Evolutionary conservation across 495 filamentous ascomycete species (phyloP).

Genomic region (Penicillium bialowiezense): DNA sequence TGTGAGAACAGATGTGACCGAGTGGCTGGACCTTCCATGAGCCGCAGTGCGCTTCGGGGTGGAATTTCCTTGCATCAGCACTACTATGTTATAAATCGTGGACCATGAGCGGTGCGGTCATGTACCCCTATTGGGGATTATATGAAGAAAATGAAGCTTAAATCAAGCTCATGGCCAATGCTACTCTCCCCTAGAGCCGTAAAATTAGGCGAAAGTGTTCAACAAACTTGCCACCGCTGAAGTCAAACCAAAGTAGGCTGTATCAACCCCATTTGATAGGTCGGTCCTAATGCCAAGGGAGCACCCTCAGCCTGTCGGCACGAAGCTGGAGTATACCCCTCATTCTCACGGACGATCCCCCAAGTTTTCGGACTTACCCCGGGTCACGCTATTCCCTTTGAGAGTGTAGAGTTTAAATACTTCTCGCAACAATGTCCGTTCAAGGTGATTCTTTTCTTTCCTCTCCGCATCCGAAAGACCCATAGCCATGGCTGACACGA

Average conservation of each 20-base stretch:
- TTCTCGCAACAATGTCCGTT: neutral
- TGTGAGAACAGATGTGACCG: conserved; percentile 11
- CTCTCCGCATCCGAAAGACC: neutral
- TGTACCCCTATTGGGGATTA: too few species aligned
- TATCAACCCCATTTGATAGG: too few species aligned
- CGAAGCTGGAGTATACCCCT: conserved; percentile 6
- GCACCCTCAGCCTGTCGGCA: neutral
- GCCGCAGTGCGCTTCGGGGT: neutral
- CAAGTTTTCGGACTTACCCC: conserved; percentile 5
- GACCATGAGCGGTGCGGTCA: too few species aligned
- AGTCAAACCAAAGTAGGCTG: neutral
- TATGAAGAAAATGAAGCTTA: neutral
- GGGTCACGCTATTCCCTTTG: neutral
- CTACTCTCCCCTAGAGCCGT: neutral
- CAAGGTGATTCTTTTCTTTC: neutral
- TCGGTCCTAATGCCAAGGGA: too few species aligned
- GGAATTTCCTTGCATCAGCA: too few species aligned
- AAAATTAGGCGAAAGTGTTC: neutral
- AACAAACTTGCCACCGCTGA: neutral
- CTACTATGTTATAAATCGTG: too few species aligned
- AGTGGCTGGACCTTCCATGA: conserved; percentile 8
- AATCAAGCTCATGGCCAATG: neutral
- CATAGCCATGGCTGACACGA: conserved; percentile 9
- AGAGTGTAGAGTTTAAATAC: conserved; percentile 7
- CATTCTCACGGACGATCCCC: conserved; percentile 10